phyloP scores from a whole-genome alignment of 108 stramenopile species.

The Cyclotella distinguenda region DNA sequence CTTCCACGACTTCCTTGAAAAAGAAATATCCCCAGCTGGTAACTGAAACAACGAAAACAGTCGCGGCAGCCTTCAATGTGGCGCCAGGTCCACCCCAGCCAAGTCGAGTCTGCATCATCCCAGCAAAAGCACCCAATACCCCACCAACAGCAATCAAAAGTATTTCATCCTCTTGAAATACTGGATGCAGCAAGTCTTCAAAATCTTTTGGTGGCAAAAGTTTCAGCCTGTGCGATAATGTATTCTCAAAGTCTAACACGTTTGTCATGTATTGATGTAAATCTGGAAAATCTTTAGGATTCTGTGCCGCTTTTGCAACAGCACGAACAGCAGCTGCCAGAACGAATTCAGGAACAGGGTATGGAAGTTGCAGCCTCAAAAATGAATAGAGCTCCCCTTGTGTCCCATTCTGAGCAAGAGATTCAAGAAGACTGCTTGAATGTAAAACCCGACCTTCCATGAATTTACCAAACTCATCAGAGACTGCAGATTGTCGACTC shows the following conservation, averaged over 20 bases:
- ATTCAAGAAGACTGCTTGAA: conserved; percentile 54
- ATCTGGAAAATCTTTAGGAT: conserved; percentile 56
- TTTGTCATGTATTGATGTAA: conserved; percentile 65
- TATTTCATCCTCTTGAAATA: conserved; percentile 96
- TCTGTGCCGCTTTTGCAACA: conserved; percentile 55
- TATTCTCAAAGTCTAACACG: conserved; percentile 59
- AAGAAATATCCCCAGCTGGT: conserved; percentile 48
- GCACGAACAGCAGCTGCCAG: conserved; percentile 60
- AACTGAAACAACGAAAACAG: conserved; percentile 31
- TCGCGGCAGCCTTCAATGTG: conserved; percentile 49
- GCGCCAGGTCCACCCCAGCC: conserved; percentile 80
- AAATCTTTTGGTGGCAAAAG: conserved; percentile 79
- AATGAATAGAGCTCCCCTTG: conserved; percentile 67
- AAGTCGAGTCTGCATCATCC: conserved; percentile 72
- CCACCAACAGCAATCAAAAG: conserved; percentile 90
- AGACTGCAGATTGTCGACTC: conserved; percentile 89
- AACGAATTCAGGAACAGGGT: conserved; percentile 65
- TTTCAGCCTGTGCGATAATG: conserved; percentile 78
- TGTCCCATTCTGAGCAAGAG: conserved; percentile 56
- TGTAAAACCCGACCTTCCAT: conserved; percentile 67
- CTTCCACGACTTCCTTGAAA: conserved; percentile 43
- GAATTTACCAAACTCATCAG: conserved; percentile 59
- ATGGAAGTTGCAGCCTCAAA: conserved; percentile 64
- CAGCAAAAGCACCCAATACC: conserved; percentile 88
- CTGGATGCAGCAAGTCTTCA: conserved; percentile 92